Conservation (phyloP, 2,329 filamentous ascomycete species). For the Fusarium scirpi region DNA sequence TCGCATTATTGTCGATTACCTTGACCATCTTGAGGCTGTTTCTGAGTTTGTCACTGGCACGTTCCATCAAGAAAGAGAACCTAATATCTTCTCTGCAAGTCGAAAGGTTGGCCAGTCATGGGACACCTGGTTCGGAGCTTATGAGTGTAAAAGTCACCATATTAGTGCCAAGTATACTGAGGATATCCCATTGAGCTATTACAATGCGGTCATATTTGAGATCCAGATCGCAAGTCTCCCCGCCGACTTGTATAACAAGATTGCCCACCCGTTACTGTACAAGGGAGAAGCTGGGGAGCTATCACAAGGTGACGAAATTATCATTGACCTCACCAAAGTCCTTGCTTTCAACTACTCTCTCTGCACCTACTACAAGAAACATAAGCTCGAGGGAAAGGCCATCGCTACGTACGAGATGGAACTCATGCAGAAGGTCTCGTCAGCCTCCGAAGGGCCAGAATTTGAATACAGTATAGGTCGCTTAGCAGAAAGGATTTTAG, state of each 20-base stretch:
- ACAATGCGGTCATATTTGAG: neutral
- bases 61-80: too few species aligned
- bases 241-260: neutral
- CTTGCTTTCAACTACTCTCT: neutral
- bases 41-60: too few species aligned
- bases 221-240: neutral
- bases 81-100: too few species aligned
- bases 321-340: neutral
- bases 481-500: too few species aligned
- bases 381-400: neutral
- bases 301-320: neutral
- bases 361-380: neutral
- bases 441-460: rapidly evolving
- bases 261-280: neutral
- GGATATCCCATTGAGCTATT: neutral
- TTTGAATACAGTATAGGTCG: too few species aligned
- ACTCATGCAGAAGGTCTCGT: rapidly evolving
- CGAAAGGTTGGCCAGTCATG: neutral
- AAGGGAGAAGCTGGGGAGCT: neutral
- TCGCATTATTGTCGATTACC: too few species aligned
- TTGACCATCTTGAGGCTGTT: too few species aligned
- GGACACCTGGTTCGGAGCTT: neutral
- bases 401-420: too few species aligned
- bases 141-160: neutral
- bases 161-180: neutral